These are phyloP conservation scores for Debaryomyces prosopidis DNA, from an alignment of 805 yeast genomes.

Conservation along the genomic window DNA sequence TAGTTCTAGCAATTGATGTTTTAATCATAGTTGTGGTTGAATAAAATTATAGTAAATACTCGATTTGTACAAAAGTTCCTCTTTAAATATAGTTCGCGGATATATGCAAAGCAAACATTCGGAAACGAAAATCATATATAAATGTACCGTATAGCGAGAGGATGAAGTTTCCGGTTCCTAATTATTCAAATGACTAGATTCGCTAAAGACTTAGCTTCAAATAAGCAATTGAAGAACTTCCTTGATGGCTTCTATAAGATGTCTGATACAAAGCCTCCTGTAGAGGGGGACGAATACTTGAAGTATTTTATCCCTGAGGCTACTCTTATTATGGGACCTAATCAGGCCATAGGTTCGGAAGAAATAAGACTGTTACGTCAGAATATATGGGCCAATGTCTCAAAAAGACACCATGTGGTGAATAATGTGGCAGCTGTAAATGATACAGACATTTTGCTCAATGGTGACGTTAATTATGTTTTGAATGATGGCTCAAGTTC, in stretches of 20 bases:
- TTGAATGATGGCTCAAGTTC: constrained; percentile 8
- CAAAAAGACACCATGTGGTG: constrained; percentile 12
- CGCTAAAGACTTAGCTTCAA: constrained; percentile 2
- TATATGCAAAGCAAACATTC: no score
- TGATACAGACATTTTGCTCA: constrained; percentile 5
- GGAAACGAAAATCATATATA: no score
- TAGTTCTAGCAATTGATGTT: not conserved
- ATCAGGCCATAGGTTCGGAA: constrained; percentile 4
- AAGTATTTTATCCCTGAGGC: constrained; percentile 6
- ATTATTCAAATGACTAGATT: constrained; percentile 3
- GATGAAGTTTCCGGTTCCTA: not conserved
- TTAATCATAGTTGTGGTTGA: not conserved
- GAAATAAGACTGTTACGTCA: constrained; percentile 9
- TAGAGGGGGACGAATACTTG: constrained; percentile 9
- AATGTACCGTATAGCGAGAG: no score
- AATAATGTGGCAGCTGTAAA: constrained; percentile 8
- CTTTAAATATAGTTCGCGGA: no score
- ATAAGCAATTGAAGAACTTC: constrained; percentile 6
- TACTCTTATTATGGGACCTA: constrained; percentile 10
- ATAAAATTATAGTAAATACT: no score
- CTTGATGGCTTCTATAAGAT: constrained; percentile 8
- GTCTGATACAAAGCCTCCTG: constrained; percentile 12
- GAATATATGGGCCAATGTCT: constrained; percentile 12
- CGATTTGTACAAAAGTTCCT: no score
- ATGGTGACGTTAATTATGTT: constrained; percentile 12